A percentile compares a stretch with the other conserved stretches of the same genome.
Conservation (phyloP, 2,329 filamentous ascomycete genomes). For the Zasmidium citrigriseum region DNA sequence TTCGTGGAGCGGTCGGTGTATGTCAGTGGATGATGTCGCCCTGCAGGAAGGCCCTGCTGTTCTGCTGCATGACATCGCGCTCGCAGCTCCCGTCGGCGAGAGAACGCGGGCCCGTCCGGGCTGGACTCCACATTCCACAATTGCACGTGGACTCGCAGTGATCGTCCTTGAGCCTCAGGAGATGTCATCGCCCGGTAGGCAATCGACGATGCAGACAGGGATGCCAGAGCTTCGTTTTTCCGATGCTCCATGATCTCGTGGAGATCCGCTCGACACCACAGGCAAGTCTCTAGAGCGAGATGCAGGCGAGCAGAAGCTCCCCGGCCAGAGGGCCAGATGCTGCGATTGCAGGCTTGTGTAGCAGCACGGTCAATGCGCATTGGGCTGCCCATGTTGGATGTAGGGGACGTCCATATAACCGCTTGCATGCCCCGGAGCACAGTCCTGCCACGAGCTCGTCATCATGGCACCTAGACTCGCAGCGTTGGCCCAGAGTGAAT, state of each 20-base stretch:
- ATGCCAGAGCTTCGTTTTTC: background rate
- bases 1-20: background rate
- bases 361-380: background rate
- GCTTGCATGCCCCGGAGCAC: background rate
- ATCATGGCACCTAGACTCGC: slow-evolving; percentile 29
- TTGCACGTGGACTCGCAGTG: background rate
- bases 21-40: background rate
- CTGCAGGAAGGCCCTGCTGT: background rate
- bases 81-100: too few relatives aligned
- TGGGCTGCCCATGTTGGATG: background rate
- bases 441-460: background rate
- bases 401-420: background rate
- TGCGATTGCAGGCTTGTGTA: too few relatives aligned
- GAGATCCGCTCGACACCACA: background rate
- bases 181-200: background rate
- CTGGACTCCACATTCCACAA: background rate
- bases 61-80: background rate
- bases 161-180: background rate
- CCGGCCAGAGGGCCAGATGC: background rate
- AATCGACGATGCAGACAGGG: background rate
- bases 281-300: background rate
- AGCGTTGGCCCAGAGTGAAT: slow-evolving; percentile 44
- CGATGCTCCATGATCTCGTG: background rate
- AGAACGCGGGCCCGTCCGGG: background rate
- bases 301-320: background rate